phyloP scores from a whole-genome alignment of 1,284 basidiomycete species.

The Porogramme epimiltina region DNA sequence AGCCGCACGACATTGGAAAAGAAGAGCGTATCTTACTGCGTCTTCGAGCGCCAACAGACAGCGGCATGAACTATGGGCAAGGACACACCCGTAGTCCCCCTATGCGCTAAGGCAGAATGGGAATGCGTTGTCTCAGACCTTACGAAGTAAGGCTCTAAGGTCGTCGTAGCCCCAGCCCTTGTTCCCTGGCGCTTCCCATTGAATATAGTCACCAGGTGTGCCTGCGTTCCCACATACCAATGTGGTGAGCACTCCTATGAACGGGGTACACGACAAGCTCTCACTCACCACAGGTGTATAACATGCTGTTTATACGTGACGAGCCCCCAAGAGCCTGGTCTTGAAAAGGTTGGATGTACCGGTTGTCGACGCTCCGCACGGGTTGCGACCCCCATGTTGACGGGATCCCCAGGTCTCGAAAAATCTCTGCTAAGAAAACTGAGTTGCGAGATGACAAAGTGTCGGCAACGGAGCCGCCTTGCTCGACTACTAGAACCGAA shows the following conservation, averaged over 20 bases:
- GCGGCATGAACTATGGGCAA: neutral
- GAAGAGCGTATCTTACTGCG: slow-evolving; percentile 59
- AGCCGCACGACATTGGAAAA: slow-evolving; percentile 76
- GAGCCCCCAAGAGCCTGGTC: slow-evolving; percentile 46
- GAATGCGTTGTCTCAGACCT: slow-evolving; percentile 32
- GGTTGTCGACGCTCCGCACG: slow-evolving; percentile 24
- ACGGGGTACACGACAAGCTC: too few relatives aligned
- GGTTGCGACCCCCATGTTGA: slow-evolving; percentile 27
- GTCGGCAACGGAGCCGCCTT: slow-evolving; percentile 35
- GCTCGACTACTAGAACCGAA: slow-evolving; percentile 36
- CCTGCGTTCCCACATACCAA: slow-evolving; percentile 5
- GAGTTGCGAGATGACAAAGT: slow-evolving; percentile 38
- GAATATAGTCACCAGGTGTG: slow-evolving; percentile 38
- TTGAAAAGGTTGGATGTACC: slow-evolving; percentile 33
- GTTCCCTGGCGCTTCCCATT: slow-evolving; percentile 36
- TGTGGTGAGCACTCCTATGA: neutral
- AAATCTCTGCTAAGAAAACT: slow-evolving; percentile 33
- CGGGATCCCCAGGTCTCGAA: slow-evolving; percentile 18
- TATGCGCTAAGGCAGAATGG: slow-evolving; percentile 6
- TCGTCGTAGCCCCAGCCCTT: slow-evolving; percentile 41
- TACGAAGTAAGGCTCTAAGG: slow-evolving; percentile 38
- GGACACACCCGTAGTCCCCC: slow-evolving; percentile 20
- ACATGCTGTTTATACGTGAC: slow-evolving; percentile 43
- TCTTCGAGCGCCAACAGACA: slow-evolving; percentile 62
- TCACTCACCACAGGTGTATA: slow-evolving; percentile 36